A percentile compares a stretch with the other conserved stretches of the same genome.
Evolutionary conservation across 2,329 filamentous ascomycete species (phyloP).

Genomic region (Eutypella sp.): DNA sequence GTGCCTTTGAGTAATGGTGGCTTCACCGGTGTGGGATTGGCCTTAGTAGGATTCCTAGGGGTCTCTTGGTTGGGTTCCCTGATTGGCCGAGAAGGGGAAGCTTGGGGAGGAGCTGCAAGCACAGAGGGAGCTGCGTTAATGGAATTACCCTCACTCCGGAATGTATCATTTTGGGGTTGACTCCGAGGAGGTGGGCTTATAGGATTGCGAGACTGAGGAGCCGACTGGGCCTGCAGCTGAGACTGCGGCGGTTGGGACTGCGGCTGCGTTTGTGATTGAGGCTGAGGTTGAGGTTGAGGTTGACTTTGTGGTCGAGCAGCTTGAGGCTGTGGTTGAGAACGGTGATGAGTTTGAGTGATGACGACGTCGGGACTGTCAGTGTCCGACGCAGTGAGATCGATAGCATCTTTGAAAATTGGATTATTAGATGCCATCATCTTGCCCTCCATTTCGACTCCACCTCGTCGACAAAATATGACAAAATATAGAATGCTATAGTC

Average conservation of each 20-base stretch:
- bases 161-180: constrained; percentile 10
- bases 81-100: constrained; percentile 12
- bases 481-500: no score
- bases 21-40: constrained; percentile 6
- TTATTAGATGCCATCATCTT: background rate
- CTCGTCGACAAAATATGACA: no score
- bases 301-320: constrained; percentile 7
- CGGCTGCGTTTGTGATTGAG: constrained; percentile 9
- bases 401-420: constrained; percentile 13
- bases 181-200: constrained; percentile 13
- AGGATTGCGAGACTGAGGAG: constrained; percentile 14
- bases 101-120: no score
- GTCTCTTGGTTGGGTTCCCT: constrained; percentile 14
- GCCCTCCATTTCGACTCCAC: background rate
- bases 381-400: constrained; percentile 21
- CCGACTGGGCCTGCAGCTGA: no score
- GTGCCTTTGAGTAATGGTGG: constrained; percentile 8
- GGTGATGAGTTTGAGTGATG: constrained; percentile 7
- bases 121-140: constrained; percentile 15
- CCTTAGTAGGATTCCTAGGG: constrained; percentile 13
- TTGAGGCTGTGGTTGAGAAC: no score
- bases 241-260: constrained; percentile 9
- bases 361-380: constrained; percentile 18
- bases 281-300: constrained; percentile 6
- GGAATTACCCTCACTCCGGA: constrained; percentile 8